Evolutionary conservation across 306 rosid species (phyloP).

Genomic region (Lagenaria siceraria): DNA sequence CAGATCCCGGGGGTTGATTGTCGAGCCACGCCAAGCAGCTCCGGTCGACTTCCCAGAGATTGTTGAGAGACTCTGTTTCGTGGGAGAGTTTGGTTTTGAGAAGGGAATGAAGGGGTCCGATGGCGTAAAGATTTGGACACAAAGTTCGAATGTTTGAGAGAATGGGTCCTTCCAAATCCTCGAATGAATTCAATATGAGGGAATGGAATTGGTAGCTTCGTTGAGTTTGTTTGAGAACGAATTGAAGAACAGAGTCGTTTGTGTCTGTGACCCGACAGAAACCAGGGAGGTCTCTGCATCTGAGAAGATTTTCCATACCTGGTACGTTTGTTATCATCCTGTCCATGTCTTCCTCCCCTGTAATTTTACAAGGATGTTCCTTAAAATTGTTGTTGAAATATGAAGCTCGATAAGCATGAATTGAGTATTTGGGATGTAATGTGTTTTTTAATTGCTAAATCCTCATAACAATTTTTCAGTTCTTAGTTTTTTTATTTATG

Average conservation of each 20-base stretch:
- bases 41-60: not conserved
- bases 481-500: too few relatives aligned
- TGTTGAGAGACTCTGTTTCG: not conserved
- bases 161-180: not conserved
- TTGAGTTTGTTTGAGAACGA: not conserved
- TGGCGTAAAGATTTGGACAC: not conserved
- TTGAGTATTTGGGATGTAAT: too few relatives aligned
- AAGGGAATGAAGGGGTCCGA: conserved; percentile 12
- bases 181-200: conserved; percentile 8
- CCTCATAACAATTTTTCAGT: too few relatives aligned
- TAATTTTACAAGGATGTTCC: not conserved
- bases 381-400: too few relatives aligned
- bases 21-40: conserved; percentile 7
- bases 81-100: not conserved
- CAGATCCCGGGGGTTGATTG: not conserved
- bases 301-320: not conserved
- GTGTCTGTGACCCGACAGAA: not conserved
- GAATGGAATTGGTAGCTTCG: not conserved
- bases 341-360: conserved; percentile 13
- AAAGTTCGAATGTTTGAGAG: not conserved
- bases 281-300: conserved; percentile 9
- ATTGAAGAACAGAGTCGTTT: not conserved
- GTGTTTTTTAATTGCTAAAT: too few relatives aligned
- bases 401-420: too few relatives aligned
- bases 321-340: not conserved